Conservation (phyloP, 352 stramenopile genomes). For the Phytophthora pinifolia region DNA sequence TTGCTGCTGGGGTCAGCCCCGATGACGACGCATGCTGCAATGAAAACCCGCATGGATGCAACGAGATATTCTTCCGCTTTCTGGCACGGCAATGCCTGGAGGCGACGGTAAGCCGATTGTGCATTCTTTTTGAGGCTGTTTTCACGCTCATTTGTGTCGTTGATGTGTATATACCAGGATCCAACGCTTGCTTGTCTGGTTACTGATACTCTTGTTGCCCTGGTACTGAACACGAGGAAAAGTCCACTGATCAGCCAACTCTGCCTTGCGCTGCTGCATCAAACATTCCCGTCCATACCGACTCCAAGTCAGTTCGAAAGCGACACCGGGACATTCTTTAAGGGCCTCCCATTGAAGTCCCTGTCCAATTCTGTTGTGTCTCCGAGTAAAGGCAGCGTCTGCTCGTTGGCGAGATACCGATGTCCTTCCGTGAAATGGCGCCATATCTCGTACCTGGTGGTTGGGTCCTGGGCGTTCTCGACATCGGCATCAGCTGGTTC, state of each 20-base stretch:
- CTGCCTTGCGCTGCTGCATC: conserved; percentile 58
- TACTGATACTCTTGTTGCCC: conserved; percentile 36
- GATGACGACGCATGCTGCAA: conserved; percentile 18
- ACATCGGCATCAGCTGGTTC: conserved; percentile 30
- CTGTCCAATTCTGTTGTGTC: conserved; percentile 36
- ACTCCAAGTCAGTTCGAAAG: conserved; percentile 14
- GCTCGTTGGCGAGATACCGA: conserved; percentile 49
- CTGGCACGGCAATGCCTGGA: conserved; percentile 48
- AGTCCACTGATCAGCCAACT: conserved; percentile 45
- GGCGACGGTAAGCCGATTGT: conserved; percentile 35
- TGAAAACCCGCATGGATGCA: conserved; percentile 11
- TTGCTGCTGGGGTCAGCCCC: conserved; percentile 28
- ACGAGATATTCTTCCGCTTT: conserved; percentile 49
- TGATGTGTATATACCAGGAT: conserved; percentile 34
- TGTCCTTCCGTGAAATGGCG: conserved; percentile 44
- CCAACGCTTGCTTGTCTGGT: conserved; percentile 45
- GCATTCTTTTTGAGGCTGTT: not conserved
- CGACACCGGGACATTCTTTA: conserved; percentile 19
- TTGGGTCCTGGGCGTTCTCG: conserved; percentile 57
- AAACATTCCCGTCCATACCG: conserved; percentile 41
- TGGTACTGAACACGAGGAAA: conserved; percentile 51
- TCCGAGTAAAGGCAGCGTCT: conserved; percentile 33
- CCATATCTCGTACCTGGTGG: conserved; percentile 55
- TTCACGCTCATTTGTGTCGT: conserved; percentile 1
- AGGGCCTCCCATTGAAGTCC: conserved; percentile 30